A percentile compares a stretch with the other conserved stretches of the same genome.
phyloP scores from a whole-genome alignment of 2,329 filamentous ascomycete species.

The Sphaceloma murrayae region DNA sequence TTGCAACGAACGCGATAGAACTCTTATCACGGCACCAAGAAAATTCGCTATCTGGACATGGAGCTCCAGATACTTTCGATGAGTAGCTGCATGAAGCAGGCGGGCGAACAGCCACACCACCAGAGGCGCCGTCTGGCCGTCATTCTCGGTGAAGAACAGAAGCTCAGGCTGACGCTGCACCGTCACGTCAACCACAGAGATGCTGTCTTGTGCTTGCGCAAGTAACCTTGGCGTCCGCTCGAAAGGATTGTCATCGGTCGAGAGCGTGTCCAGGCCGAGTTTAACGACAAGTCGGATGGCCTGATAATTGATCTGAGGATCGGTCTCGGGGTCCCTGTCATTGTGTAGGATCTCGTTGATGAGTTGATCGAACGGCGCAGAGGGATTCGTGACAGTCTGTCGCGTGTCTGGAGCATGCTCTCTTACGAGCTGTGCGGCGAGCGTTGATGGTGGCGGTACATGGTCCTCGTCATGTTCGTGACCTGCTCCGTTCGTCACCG shows the following conservation, averaged over 20 bases:
- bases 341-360: conserved; percentile 52
- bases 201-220: conserved; percentile 57
- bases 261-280: conserved; percentile 61
- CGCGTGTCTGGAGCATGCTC: conserved; percentile 51
- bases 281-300: conserved; percentile 76
- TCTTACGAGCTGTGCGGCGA: conserved; percentile 79
- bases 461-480: conserved; percentile 19
- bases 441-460: conserved; percentile 58
- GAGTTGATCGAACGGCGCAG: conserved; percentile 63
- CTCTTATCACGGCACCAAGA: conserved; percentile 30
- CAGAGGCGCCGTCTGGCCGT: conserved; percentile 34
- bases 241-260: conserved; percentile 58
- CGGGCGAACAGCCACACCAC: conserved; percentile 47
- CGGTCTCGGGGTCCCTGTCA: conserved; percentile 47
- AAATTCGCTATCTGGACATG: conserved; percentile 31
- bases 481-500: conserved; percentile 26
- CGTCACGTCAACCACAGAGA: conserved; percentile 66
- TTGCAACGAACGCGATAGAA: conserved; percentile 29
- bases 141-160: conserved; percentile 38
- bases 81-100: conserved; percentile 40
- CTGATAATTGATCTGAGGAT: conserved; percentile 69
- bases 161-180: conserved; percentile 65
- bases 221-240: conserved; percentile 46
- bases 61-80: conserved; percentile 34
- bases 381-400: conserved; percentile 12